Evolutionary conservation across 2,329 filamentous ascomycete genomes (phyloP).

Genomic region (Orbilia blumenaviensis): DNA sequence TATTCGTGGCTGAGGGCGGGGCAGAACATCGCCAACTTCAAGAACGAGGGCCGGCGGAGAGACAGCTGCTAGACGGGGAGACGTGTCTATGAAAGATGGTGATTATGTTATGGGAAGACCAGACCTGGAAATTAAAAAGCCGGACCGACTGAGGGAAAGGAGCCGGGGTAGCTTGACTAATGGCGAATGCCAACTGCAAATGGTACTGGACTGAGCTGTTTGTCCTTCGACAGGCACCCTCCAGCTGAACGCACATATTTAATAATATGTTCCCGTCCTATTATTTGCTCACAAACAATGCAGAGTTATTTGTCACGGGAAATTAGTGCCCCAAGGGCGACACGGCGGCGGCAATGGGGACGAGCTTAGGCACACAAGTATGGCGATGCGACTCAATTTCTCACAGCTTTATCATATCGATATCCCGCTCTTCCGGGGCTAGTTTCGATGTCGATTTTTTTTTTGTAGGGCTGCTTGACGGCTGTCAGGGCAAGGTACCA

Average conservation of each 20-base stretch:
- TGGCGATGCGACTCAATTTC: too few relatives aligned
- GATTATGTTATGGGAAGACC: not conserved
- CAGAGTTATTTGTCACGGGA: too few relatives aligned
- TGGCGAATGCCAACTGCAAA: too few relatives aligned
- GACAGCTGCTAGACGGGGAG: constrained; percentile 1
- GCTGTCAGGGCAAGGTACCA: constrained; percentile 15
- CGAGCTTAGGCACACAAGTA: too few relatives aligned
- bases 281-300: too few relatives aligned
- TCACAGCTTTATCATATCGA: not conserved
- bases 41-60: not conserved
- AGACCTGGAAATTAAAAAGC: too few relatives aligned
- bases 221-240: not conserved
- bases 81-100: constrained; percentile 24
- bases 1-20: not conserved
- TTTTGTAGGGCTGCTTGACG: constrained; percentile 9
- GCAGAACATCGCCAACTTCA: not conserved
- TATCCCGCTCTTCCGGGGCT: not conserved
- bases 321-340: too few relatives aligned
- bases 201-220: constrained; percentile 31
- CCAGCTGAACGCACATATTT: too few relatives aligned
- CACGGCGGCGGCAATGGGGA: too few relatives aligned
- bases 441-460: not conserved
- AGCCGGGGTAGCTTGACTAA: constrained; percentile 22
- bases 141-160: not conserved
- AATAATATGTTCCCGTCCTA: too few relatives aligned